A percentile compares a stretch with the other conserved stretches of the same genome.
These are phyloP conservation scores for Debaryomycetaceae sp. DNA, from an alignment of 1,139 yeast genomes.

Conservation along the genomic window DNA sequence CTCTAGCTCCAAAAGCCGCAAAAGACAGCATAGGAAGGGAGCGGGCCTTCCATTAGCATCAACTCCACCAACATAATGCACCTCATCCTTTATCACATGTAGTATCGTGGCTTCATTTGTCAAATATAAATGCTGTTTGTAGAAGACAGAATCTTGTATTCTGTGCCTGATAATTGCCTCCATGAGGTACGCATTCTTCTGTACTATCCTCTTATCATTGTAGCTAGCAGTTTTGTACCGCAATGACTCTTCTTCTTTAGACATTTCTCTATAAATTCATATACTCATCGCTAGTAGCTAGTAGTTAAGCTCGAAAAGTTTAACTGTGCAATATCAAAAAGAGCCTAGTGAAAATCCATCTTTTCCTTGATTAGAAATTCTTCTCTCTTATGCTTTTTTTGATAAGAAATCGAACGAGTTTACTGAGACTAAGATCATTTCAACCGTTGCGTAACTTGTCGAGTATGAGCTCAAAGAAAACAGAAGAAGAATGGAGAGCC, in stretches of 20 bases:
- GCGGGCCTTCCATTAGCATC: slow-evolving; percentile 51
- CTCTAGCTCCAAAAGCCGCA: slow-evolving; percentile 60
- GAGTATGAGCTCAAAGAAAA: slow-evolving; percentile 22
- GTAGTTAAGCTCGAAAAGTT: too few species aligned
- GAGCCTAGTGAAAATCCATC: too few species aligned
- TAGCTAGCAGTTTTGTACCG: slow-evolving; percentile 16
- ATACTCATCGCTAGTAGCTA: neutral
- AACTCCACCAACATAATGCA: slow-evolving; percentile 46
- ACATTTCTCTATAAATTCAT: neutral
- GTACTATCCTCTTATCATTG: slow-evolving; percentile 22
- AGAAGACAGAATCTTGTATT: slow-evolving; percentile 64
- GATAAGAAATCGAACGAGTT: neutral
- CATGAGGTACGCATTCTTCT: slow-evolving; percentile 52
- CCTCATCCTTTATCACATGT: slow-evolving; percentile 34
- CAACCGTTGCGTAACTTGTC: neutral
- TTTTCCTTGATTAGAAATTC: too few species aligned
- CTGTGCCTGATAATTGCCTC: slow-evolving; percentile 71
- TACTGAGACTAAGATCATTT: neutral
- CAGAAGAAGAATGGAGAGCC: slow-evolving; percentile 80
- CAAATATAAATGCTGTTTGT: slow-evolving; percentile 60
- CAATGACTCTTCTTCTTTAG: neutral
- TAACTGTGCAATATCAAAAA: too few species aligned
- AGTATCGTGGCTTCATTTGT: slow-evolving; percentile 53
- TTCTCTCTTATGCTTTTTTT: too few species aligned
- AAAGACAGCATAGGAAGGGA: slow-evolving; percentile 61